Evolutionary conservation across 352 stramenopile genomes (phyloP).

Genomic region (Phytophthora crassamura): DNA sequence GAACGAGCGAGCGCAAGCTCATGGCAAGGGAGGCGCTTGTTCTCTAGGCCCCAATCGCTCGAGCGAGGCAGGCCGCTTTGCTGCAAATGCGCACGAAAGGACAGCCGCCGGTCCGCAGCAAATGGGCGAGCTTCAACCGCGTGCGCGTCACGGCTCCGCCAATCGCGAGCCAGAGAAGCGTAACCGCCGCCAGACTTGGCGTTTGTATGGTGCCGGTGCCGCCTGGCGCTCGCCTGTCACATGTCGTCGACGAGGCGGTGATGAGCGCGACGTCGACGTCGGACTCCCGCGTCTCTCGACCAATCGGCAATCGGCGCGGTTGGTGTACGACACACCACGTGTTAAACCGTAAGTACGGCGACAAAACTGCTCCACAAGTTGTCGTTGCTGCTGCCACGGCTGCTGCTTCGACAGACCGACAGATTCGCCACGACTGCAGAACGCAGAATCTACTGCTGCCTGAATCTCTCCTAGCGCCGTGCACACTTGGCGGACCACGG

Average conservation of each 20-base stretch:
- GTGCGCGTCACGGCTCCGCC: conserved; percentile 30
- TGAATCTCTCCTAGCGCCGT: too few species aligned
- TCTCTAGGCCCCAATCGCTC: background rate
- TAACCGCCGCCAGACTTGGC: conserved; percentile 9
- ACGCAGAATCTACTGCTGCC: too few species aligned
- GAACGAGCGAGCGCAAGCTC: background rate
- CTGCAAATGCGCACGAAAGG: conserved; percentile 38
- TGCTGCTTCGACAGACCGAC: too few species aligned
- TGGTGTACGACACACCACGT: too few species aligned
- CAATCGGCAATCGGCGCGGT: too few species aligned
- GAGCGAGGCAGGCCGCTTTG: conserved; percentile 16
- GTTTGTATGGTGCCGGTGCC: conserved; percentile 19
- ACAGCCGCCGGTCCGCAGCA: conserved; percentile 19
- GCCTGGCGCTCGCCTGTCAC: conserved; percentile 24
- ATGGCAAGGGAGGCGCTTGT: too few species aligned
- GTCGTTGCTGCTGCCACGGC: too few species aligned
- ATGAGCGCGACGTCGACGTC: conserved; percentile 19
- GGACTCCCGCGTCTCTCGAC: too few species aligned
- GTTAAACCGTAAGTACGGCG: conserved; percentile 17
- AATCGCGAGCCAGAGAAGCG: conserved; percentile 9
- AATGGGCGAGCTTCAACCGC: conserved; percentile 41
- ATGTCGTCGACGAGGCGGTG: conserved; percentile 16
- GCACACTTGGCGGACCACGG: background rate
- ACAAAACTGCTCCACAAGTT: too few species aligned
- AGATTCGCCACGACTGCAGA: too few species aligned